Percentiles rank a stretch among this genome's conserved stretches.
These are phyloP conservation scores for Jasminum sambac DNA, from an alignment of 257 asterid species.

Conservation along the genomic window DNA sequence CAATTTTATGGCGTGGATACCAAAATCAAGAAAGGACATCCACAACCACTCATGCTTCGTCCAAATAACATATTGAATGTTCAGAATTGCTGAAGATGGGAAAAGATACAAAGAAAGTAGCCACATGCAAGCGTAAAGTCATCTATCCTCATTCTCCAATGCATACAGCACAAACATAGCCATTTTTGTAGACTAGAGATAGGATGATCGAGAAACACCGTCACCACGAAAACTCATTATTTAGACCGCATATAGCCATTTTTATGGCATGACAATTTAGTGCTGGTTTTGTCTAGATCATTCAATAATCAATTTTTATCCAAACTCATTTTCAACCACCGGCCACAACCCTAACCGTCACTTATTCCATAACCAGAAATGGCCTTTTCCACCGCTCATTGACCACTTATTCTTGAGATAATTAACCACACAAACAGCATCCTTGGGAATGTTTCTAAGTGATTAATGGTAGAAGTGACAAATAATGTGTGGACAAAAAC, in stretches of 20 bases:
- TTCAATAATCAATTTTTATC: too few relatives aligned
- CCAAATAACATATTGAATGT: not conserved
- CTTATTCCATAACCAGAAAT: not conserved
- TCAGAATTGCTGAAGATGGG: not conserved
- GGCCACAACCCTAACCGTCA: too few relatives aligned
- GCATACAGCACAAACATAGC: not conserved
- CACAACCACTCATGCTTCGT: not conserved
- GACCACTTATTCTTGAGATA: not conserved
- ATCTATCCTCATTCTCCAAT: not conserved
- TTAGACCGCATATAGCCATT: too few relatives aligned
- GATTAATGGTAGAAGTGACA: too few relatives aligned
- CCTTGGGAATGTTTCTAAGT: too few relatives aligned
- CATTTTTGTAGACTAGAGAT: not conserved
- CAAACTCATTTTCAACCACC: too few relatives aligned
- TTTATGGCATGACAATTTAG: too few relatives aligned
- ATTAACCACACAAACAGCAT: not conserved
- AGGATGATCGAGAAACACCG: not conserved
- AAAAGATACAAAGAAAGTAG: not conserved
- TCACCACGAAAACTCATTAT: not conserved
- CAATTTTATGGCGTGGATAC: not conserved
- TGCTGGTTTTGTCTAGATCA: too few relatives aligned
- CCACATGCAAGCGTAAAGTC: not conserved
- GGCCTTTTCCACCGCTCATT: not conserved
- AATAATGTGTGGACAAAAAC: too few relatives aligned
- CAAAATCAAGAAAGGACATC: not conserved